phyloP scores from a whole-genome alignment of 2,329 filamentous ascomycete genomes.

The Sporothrix mexicana region DNA sequence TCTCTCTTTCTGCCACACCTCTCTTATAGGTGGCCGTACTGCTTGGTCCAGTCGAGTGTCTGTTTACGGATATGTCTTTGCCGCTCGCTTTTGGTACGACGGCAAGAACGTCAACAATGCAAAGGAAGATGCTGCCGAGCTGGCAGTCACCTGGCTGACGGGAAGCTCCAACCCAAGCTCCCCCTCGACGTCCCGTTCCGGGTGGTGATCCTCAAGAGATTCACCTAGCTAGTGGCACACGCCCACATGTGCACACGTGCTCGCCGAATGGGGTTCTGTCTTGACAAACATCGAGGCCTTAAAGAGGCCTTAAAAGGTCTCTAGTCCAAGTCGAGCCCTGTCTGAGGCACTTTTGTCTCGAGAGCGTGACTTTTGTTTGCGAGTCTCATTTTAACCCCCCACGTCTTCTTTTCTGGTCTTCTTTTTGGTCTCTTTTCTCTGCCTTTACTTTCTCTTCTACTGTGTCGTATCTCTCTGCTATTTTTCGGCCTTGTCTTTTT shows the following conservation, averaged over 20 bases:
- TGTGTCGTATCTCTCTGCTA: background rate
- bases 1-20: background rate
- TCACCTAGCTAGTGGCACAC: background rate
- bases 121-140: slow-evolving; percentile 88
- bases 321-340: background rate
- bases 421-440: no score
- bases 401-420: no score
- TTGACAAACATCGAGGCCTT: background rate
- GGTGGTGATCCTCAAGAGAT: slow-evolving; percentile 42
- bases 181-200: slow-evolving; percentile 47
- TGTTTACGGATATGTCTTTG: slow-evolving; percentile 67
- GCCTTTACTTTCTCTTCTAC: slow-evolving; percentile 20
- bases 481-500: background rate
- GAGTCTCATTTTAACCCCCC: background rate
- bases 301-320: background rate
- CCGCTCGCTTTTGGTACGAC: slow-evolving; percentile 91
- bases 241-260: background rate
- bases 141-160: slow-evolving; percentile 67
- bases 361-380: background rate
- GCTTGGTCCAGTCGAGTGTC: slow-evolving; percentile 85
- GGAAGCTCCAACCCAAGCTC: slow-evolving; percentile 50
- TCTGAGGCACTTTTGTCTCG: background rate
- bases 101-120: slow-evolving; percentile 87
- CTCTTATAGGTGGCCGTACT: slow-evolving; percentile 74
- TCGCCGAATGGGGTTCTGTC: background rate